Conservation (phyloP, 2,329 filamentous ascomycete species). For the Aulographum hederae region DNA sequence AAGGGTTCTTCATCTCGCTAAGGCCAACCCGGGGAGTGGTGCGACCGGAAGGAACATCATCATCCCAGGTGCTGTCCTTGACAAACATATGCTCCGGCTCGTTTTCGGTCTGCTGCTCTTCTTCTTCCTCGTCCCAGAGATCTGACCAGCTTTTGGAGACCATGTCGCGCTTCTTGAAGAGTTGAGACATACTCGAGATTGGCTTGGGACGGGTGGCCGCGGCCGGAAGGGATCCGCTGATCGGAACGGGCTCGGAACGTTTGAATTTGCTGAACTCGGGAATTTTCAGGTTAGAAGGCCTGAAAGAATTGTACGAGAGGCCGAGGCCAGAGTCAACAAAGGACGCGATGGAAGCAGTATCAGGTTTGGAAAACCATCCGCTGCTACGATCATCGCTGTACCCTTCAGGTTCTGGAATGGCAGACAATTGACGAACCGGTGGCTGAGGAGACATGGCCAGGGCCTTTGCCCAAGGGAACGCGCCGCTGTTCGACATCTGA, state of each 20-base stretch:
- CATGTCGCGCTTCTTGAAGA: constrained; percentile 56
- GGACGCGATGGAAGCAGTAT: constrained; percentile 69
- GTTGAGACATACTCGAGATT: constrained; percentile 60
- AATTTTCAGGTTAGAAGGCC: constrained; percentile 33
- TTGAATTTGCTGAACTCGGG: constrained; percentile 30
- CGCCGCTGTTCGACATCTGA: constrained; percentile 52
- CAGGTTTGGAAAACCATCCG: constrained; percentile 60
- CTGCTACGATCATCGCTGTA: constrained; percentile 46
- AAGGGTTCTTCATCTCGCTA: constrained; percentile 34
- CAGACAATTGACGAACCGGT: constrained; percentile 65
- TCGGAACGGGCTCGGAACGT: constrained; percentile 54
- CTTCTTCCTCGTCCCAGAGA: constrained; percentile 93
- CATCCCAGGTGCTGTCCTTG: constrained; percentile 29
- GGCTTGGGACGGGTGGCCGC: constrained; percentile 39
- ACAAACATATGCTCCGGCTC: constrained; percentile 12
- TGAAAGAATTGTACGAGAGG: constrained; percentile 64
- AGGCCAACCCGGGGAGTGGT: constrained; percentile 31
- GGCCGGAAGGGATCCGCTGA: constrained; percentile 57
- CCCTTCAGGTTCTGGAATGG: constrained; percentile 60
- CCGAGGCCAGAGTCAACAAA: constrained; percentile 69
- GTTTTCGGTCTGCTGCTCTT: constrained; percentile 39
- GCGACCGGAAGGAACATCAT: constrained; percentile 27
- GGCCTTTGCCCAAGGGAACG: constrained; percentile 91
- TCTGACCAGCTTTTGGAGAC: constrained; percentile 99
- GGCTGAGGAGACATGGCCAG: constrained; percentile 58